Evolutionary conservation across 2,329 filamentous ascomycete genomes (phyloP), one percentile per base, ranked within the genome.

Genomic region (Cladophialophora psammophila): DNA sequence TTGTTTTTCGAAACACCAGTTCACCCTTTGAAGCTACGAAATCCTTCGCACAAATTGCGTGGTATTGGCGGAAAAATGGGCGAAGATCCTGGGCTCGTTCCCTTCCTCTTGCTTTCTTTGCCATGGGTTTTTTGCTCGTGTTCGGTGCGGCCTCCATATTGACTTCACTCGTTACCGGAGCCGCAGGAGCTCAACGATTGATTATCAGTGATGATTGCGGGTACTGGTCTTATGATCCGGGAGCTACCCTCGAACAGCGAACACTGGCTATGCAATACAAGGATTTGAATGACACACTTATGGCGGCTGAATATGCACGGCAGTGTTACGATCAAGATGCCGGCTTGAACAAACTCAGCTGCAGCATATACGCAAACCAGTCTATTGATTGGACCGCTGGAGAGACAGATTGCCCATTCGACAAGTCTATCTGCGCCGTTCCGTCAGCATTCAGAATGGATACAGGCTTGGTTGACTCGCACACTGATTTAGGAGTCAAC

Each of bases 1-100:
- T 75, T 0, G 73, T 78, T 10, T 68, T 79, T 13, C 74, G 76
- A 4, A 79, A 78, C 56, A 72, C 72, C 1, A 67, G 73, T 35
- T 13, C 70, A 63, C 54, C 70, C 5, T 60, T 45, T 12, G 57
- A 55, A 48, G 66, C 70, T 26, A 56, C 66, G 15, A 68, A 69
- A 57, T 55, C 56, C 15, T 71, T 71, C 55, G 26, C 61, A 3
- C 20, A 60, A 34, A 66, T 60, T 31, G 56, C 57, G 8, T 70
- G 60, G 58, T 45, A 45, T 10, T 74, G 74, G 74, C 63, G 69
- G 7, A 67, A 59, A n/a, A 53, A 58, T 8, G 40, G 50, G 7
- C 38, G 9, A 10, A 36, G 36, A n/a, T 32, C 66, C 15, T 63
- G 60, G 63, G 18, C 20, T 13, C 68, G 71, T 35, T 42, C 72